Base-by-base conservation (phyloP, 2,329 filamentous ascomycete species). In the Pezicula radicicola region DNA sequence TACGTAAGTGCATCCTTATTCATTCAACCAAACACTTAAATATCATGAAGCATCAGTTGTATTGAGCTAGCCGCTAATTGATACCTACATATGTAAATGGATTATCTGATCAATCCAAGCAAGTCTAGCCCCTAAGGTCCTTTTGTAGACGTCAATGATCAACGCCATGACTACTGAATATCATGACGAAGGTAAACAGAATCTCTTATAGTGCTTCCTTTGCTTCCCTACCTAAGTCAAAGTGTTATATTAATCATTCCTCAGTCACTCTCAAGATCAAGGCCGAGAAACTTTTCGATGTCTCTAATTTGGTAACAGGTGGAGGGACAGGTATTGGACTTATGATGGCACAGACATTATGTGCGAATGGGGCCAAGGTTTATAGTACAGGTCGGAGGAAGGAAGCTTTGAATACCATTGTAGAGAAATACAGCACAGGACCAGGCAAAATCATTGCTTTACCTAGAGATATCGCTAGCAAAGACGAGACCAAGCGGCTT, bases 401-500 rank as follows among this genome's bases (percentile, higher is more conserved):
- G 44, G 60, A 63, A 7, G 54, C 52, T 21, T 55, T 66, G 16
- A 54, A 63, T 21, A 65, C 55, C 25, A 62, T 66, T 39, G 62
- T 65, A 35, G 72, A 77, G 53, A 68, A 68, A 4, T 77, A 85
- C 63, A 81, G 79, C 15, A 63, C 77, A 33, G 83, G 84, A 61
- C 57, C 54, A 37, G 50, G 55, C 36, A 58, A 59, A 51, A 57
- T 59, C 9, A 53, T 60, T 39, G 50, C 70, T 9, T 72, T 77
- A 6, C 71, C 76, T 0, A 79, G 75, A 51, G 82, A 86, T 62
- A 75, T 86, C 0, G 81, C 78, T 6, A 75, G 76, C 48, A 86
- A 86, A 63, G 71, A 75, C 2, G 78, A 82, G 10, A 75, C 87
- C 28, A 67, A 76, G 48, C 71, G 71, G 4, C 68, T 85, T 5